phyloP scores from a whole-genome alignment of 257 asterid species.

The Plectranthus barbatus region DNA sequence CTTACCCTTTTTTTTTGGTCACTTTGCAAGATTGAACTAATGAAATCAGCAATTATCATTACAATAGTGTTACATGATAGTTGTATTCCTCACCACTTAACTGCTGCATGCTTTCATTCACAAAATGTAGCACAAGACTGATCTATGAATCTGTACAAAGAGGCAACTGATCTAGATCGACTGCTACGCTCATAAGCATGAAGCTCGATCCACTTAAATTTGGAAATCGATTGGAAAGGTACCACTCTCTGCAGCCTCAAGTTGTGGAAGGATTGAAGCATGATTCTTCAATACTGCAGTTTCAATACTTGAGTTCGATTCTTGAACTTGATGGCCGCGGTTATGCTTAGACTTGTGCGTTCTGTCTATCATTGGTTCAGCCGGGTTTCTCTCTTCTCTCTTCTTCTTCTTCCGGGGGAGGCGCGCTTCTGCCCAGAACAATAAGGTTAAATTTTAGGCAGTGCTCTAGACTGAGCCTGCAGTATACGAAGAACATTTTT shows the following conservation, averaged over 20 bases:
- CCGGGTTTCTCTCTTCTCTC: slow-evolving; percentile 14
- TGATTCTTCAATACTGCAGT: slow-evolving; percentile 4
- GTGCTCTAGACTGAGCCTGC: too few species aligned
- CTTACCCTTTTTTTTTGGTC: background rate
- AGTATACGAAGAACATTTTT: too few species aligned
- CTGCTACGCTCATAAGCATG: background rate
- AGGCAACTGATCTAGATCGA: background rate
- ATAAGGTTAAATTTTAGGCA: background rate
- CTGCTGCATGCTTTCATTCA: too few species aligned
- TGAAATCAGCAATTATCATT: background rate
- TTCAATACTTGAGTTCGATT: slow-evolving; percentile 10
- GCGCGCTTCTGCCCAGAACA: slow-evolving; percentile 24
- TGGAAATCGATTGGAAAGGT: slow-evolving; percentile 48
- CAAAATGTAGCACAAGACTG: background rate
- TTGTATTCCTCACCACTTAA: background rate
- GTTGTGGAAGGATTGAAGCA: slow-evolving; percentile 31
- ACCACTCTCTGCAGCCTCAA: slow-evolving; percentile 59
- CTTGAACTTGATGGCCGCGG: slow-evolving; percentile 21
- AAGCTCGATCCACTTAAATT: slow-evolving; percentile 23
- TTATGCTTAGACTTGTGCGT: background rate
- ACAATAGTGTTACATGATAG: background rate
- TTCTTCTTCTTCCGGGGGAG: slow-evolving; percentile 14
- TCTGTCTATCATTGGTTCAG: slow-evolving; percentile 6
- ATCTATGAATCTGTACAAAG: slow-evolving; percentile 2
- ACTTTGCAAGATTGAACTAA: too few species aligned